Evolutionary conservation across 225 moss, liverwort and hornwort genomes (phyloP).

Genomic region (Marchantia polymorpha): DNA sequence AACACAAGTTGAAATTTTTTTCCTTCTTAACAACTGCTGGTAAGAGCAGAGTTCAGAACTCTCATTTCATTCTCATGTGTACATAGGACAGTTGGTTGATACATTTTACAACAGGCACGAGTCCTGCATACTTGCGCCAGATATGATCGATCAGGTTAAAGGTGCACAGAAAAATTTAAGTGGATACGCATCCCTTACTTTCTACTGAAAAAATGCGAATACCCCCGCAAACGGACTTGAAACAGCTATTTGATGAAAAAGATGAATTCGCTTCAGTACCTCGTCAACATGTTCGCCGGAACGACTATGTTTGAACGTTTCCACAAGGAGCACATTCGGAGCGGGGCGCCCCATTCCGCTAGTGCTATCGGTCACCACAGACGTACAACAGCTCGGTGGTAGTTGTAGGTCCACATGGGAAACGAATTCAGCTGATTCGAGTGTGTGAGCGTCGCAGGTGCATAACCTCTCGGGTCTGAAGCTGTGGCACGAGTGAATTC

Average conservation of each 20-base stretch:
- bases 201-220: not conserved
- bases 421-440: not conserved
- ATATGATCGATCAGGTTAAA: not conserved
- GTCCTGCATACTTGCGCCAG: too few species aligned
- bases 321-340: constrained; percentile 67
- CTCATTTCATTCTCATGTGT: too few species aligned
- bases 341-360: constrained; percentile 34
- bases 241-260: not conserved
- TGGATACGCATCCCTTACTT: not conserved
- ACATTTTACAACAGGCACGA: too few species aligned
- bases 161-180: not conserved
- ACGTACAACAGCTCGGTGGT: not conserved
- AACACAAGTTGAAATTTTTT: too few species aligned
- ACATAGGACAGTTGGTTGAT: too few species aligned
- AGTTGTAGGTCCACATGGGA: not conserved
- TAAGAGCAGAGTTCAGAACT: too few species aligned
- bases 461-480: not conserved
- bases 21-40: too few species aligned
- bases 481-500: not conserved
- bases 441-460: not conserved
- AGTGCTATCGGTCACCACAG: not conserved
- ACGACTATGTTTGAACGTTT: constrained; percentile 74
- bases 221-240: not conserved
- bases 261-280: constrained; percentile 34
- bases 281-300: constrained; percentile 93